Evolutionary conservation across 2,329 filamentous ascomycete genomes (phyloP), one percentile per base, ranked within the genome.

Genomic region (Didymella exigua): DNA sequence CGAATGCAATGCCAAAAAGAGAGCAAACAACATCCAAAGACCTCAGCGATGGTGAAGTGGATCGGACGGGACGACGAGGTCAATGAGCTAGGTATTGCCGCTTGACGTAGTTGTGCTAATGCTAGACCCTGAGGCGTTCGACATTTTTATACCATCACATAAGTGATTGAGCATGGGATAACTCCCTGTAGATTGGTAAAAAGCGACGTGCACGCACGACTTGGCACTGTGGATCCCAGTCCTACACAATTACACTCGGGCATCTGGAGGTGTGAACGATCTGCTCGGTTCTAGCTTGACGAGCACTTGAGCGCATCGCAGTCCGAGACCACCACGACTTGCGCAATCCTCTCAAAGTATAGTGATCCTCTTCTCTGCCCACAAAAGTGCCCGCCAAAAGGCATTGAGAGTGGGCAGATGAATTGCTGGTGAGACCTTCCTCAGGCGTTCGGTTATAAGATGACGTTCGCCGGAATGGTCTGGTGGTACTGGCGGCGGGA

Each of bases 181-280:
- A 14, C 4, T 30, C 23, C 13, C 40, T 29, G 29, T 6, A 5
- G 29, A 23, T 38, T 38, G 8, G 38, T 45, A 49, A 31, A 40
- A 23, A 38, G 11, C 27, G 19, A 21, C 40, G 40, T 24, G 7
- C n/a, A 46, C 33, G 38, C n/a, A 27, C 30, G 21, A 24, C 46
- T 55, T 55, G 46, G 27, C 21, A 31, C 18, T 46, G 45, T 46
- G 52, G 52, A 40, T 45, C 40, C 47, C 30, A 33, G 44, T 43
- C 36, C 21, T 45, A 49, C 46, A 49, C 23, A 40, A 30, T 14
- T 26, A 19, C 34, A 41, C 16, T 36, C 8, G 21, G 29, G 19
- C 27, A 24, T 18, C 21, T 24, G 14, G n/a, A n/a, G 41, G 19
- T 16, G 11, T 19, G n/a, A n/a, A 37, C 45, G n/a, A 30, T 49